Conservation (phyloP, 257 asterid genomes). For the Capsicum chinense region DNA sequence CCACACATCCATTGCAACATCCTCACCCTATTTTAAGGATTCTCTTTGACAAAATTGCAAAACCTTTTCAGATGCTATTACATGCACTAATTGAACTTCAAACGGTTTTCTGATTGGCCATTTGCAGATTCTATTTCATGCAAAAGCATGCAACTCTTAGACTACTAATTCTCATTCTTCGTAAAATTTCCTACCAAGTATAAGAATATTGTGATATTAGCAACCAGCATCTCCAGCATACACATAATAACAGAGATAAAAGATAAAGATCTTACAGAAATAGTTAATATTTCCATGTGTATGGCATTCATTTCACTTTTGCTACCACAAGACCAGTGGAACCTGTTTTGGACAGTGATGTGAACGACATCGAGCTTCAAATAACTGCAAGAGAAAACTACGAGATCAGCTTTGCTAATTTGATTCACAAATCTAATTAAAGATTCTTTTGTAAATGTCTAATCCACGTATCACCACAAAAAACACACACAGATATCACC, state of each 20-base stretch:
- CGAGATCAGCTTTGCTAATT: constrained; percentile 20
- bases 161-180: constrained; percentile 6
- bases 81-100: not conserved
- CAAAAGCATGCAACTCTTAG: constrained; percentile 2
- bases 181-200: not conserved
- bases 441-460: not conserved
- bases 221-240: not conserved
- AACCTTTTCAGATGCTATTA: constrained; percentile 14
- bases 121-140: constrained; percentile 22
- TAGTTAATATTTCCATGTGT: constrained; percentile 72
- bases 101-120: not conserved
- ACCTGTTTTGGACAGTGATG: constrained; percentile 84
- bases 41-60: not conserved
- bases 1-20: too few relatives aligned
- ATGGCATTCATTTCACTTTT: constrained; percentile 76
- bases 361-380: constrained; percentile 97
- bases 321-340: constrained; percentile 82
- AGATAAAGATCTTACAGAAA: constrained; percentile 63
- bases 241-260: not conserved
- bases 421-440: not conserved
- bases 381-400: constrained; percentile 63
- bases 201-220: constrained; percentile 22
- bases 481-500: constrained; percentile 2
- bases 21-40: not conserved
- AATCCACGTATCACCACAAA: not conserved